Conservation (phyloP, 1,139 yeast species). For the Suhomyces wounanorum region DNA sequence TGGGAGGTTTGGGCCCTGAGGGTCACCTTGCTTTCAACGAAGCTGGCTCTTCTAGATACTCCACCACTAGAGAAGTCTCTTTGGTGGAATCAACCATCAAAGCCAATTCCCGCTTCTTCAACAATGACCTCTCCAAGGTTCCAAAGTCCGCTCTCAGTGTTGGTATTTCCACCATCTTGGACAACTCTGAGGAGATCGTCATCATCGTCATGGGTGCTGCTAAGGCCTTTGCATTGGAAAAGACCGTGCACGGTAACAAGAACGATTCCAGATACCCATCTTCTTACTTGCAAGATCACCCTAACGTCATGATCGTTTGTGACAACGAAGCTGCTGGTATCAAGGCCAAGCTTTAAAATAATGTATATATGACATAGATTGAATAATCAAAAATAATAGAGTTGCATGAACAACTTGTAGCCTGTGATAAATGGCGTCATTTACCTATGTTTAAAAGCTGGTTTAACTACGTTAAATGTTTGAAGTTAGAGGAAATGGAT, state of each 20-base stretch:
- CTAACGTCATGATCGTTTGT: conserved; percentile 47
- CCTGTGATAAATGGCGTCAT: too few relatives aligned
- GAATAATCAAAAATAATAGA: neutral
- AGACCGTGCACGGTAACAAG: conserved; percentile 41
- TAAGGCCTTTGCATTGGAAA: conserved; percentile 46
- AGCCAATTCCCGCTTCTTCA: conserved; percentile 61
- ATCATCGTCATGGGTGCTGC: conserved; percentile 50
- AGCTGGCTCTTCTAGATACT: conserved; percentile 52
- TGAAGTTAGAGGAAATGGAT: too few relatives aligned
- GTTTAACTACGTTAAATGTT: too few relatives aligned
- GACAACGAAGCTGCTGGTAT: conserved; percentile 49
- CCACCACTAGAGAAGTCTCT: conserved; percentile 51
- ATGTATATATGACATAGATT: neutral
- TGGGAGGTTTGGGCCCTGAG: conserved; percentile 67
- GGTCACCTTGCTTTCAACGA: conserved; percentile 70
- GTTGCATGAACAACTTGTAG: neutral
- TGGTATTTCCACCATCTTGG: conserved; percentile 64
- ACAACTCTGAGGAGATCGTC: conserved; percentile 55
- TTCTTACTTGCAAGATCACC: conserved; percentile 49
- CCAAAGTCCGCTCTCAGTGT: conserved; percentile 59
- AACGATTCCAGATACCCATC: conserved; percentile 46
- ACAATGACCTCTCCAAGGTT: conserved; percentile 48
- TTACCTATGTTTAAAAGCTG: too few relatives aligned
- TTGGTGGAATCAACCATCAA: conserved; percentile 55
- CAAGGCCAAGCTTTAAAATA: conserved; percentile 29